A percentile compares a stretch with the other conserved stretches of the same genome.
Conservation (phyloP, 2,329 filamentous ascomycete genomes). For the Diaporthe sp. region DNA sequence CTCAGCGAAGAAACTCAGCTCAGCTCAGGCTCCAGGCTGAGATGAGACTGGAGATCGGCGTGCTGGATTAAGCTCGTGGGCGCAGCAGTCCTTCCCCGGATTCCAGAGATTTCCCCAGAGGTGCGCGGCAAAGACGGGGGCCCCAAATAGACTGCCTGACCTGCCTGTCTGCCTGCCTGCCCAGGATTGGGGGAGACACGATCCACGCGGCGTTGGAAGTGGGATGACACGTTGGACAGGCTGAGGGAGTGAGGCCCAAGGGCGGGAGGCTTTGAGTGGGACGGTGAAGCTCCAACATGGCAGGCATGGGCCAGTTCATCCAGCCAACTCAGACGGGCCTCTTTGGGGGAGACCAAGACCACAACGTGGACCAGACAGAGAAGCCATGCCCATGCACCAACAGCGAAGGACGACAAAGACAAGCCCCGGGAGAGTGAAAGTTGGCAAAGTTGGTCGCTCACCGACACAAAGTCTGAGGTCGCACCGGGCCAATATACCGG, state of each 20-base stretch:
- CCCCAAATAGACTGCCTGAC: conserved; percentile 25
- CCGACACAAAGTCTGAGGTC: conserved; percentile 31
- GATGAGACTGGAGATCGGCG: conserved; percentile 16
- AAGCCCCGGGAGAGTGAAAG: conserved; percentile 5
- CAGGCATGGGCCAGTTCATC: background rate
- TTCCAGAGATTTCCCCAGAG: background rate
- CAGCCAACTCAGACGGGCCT: conserved; percentile 7
- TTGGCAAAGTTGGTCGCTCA: conserved; percentile 35
- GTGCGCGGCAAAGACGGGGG: background rate
- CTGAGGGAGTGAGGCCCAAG: background rate
- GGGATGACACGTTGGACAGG: conserved; percentile 11
- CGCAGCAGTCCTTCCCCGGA: conserved; percentile 27
- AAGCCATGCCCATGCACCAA: background rate
- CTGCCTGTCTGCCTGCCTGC: no score
- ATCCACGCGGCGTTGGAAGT: conserved; percentile 6
- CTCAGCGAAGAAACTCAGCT: background rate
- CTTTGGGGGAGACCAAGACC: conserved; percentile 4
- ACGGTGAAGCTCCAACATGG: conserved; percentile 22
- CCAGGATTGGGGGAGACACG: background rate
- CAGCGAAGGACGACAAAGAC: conserved; percentile 14
- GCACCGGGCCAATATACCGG: conserved; percentile 22
- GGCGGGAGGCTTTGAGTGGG: background rate
- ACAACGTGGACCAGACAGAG: background rate
- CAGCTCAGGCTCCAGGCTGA: conserved; percentile 15
- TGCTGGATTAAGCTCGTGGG: conserved; percentile 22